Base-by-base conservation (phyloP, 768 basidiomycete genomes). In the Mycena indigotica region DNA sequence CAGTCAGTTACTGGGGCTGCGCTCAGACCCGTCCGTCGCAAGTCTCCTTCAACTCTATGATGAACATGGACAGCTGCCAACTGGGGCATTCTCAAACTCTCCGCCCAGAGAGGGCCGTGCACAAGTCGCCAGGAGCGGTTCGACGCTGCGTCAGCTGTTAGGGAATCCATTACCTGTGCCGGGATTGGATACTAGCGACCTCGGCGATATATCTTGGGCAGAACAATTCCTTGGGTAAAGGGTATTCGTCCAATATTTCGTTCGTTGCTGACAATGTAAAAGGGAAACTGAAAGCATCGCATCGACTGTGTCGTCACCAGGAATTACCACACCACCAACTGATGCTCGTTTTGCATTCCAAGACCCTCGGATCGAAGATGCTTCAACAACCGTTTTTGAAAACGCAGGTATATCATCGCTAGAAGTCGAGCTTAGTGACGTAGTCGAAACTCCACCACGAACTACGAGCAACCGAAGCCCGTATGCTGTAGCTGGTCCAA, bases 171-270 rank as follows among this genome's bases (percentile, higher is more conserved):
- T 64, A 10, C 66, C 71, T 1, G 72, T 72, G 55, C 50, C 72
- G 8, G 56, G 66, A 23, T 53, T 61, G 28, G 72, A 76, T 54
- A 66, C 70, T n/a, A 77, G 76, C 60, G 72, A 66, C 1, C 60
- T 67, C 5, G 88, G 89, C 5, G 89, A 92, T 63, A 90, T 93
- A 53, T 91, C 89, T 2, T 93, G 90, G 90, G 90, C 90, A 13
- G 90, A 93, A 73, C 80, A 82, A 40, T 86, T 83, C 70, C 75
- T 91, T 52, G 81, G 79, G 90, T 91, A 63, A 56, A n/a, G n/a
- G n/a, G 84, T 66, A 0, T 56, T 48, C 26, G 6, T 40, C 28
- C 8, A 24, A n/a, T 13, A 21, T 15, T 6, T 30, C 19, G 29
- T 29, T 46, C 21, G 40, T 45, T 44, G 50, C 25, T 19, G 38